phyloP scores from a whole-genome alignment of 305 asterid genomes.

The Solanum hybrid region DNA sequence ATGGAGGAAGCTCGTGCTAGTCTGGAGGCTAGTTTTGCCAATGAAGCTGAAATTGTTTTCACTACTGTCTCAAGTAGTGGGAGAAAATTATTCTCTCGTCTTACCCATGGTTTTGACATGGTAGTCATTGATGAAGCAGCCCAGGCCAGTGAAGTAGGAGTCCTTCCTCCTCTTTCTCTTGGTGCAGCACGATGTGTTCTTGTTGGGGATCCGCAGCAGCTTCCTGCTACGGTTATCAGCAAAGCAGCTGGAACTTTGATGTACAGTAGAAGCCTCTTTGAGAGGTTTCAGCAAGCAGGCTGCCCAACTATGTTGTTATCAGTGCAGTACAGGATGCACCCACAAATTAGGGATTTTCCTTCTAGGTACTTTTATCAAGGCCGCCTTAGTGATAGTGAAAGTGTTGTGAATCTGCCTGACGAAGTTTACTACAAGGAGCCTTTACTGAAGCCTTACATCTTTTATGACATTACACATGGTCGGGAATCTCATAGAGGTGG shows the following conservation, averaged over 20 bases:
- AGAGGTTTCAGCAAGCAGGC: slow-evolving; percentile 98
- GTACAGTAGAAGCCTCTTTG: slow-evolving; percentile 96
- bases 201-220: slow-evolving; percentile 99
- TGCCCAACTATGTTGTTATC: slow-evolving; percentile 97
- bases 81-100: slow-evolving; percentile 89
- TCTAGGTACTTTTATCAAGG: slow-evolving; percentile 96
- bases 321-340: slow-evolving; percentile 98
- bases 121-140: slow-evolving; percentile 99
- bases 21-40: slow-evolving; percentile 98
- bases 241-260: slow-evolving; percentile 96
- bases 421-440: slow-evolving; percentile 81
- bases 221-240: slow-evolving; percentile 98
- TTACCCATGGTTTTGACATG: slow-evolving; percentile 98
- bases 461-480: slow-evolving; percentile 79
- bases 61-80: slow-evolving; percentile 99
- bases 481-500: slow-evolving; percentile 97
- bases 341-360: slow-evolving; percentile 92
- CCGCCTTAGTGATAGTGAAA: slow-evolving; percentile 92
- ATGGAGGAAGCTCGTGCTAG: slow-evolving; percentile 94
- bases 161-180: slow-evolving; percentile 93
- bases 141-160: slow-evolving; percentile 96
- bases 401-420: slow-evolving; percentile 64
- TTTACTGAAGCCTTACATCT: slow-evolving; percentile 69
- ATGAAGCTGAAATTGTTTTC: slow-evolving; percentile 96
- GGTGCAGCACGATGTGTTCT: slow-evolving; percentile 99